A percentile compares a stretch with the other conserved stretches of the same genome.
Conservation (phyloP, 108 stramenopile species). For the Pseudonitzschia pungens region DNA sequence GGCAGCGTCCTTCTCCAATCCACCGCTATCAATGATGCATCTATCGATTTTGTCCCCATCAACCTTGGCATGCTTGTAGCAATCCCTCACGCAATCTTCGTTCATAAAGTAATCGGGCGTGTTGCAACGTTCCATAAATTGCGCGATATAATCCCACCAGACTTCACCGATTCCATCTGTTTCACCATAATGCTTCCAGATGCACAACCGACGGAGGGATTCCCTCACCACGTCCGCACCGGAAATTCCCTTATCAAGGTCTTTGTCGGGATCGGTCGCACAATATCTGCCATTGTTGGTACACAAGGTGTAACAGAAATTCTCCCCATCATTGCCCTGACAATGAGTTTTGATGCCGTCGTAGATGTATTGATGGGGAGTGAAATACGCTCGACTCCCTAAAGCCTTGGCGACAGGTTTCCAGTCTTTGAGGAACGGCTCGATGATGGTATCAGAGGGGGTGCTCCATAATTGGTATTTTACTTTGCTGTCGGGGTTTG, state of each 20-base stretch:
- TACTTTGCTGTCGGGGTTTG: slow-evolving; percentile 85
- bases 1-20: slow-evolving; percentile 53
- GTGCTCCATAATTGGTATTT: slow-evolving; percentile 92
- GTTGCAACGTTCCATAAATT: slow-evolving; percentile 73
- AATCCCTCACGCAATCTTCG: slow-evolving; percentile 77
- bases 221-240: slow-evolving; percentile 93
- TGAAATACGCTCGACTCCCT: slow-evolving; percentile 79
- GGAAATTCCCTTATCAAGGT: slow-evolving; percentile 79
- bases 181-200: slow-evolving; percentile 87
- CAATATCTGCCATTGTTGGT: slow-evolving; percentile 95
- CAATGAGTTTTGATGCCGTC: slow-evolving; percentile 82
- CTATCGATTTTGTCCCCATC: slow-evolving; percentile 61
- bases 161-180: slow-evolving; percentile 76
- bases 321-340: slow-evolving; percentile 51
- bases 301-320: slow-evolving; percentile 84
- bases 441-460: slow-evolving; percentile 68
- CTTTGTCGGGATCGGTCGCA: slow-evolving; percentile 88
- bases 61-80: slow-evolving; percentile 60
- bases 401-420: slow-evolving; percentile 64
- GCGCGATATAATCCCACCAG: slow-evolving; percentile 88
- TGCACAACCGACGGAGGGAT: slow-evolving; percentile 85
- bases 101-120: slow-evolving; percentile 65
- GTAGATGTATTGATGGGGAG: slow-evolving; percentile 89
- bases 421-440: slow-evolving; percentile 69
- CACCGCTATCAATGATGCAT: slow-evolving; percentile 84